Conservation (phyloP, 768 basidiomycete species). For the Lentinula boryana region DNA sequence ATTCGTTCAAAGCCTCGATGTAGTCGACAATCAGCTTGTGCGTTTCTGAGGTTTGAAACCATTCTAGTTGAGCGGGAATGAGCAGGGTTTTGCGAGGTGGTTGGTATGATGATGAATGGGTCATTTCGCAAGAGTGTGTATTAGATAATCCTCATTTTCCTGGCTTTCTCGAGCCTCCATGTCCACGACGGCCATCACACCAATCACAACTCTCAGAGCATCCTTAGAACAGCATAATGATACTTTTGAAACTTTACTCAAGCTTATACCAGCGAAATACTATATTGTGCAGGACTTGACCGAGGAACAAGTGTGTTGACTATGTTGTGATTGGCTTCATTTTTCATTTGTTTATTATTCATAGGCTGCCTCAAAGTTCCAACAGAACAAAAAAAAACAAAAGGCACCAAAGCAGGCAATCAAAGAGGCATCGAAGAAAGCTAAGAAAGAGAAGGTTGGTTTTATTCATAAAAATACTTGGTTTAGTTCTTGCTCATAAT, state of each 20-base stretch:
- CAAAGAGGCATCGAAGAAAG: slow-evolving; percentile 86
- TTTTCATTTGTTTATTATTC: background rate
- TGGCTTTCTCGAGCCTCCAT: background rate
- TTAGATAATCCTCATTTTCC: background rate
- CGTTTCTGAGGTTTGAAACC: slow-evolving; percentile 75
- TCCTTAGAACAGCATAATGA: slow-evolving; percentile 83
- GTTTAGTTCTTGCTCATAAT: background rate
- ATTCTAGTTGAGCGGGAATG: slow-evolving; percentile 66
- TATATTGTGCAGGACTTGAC: slow-evolving; percentile 69
- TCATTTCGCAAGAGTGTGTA: background rate
- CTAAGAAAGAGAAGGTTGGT: slow-evolving; percentile 77
- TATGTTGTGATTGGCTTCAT: background rate
- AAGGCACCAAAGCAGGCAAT: slow-evolving; percentile 80
- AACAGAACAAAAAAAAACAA: slow-evolving; percentile 84
- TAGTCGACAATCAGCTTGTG: slow-evolving; percentile 63
- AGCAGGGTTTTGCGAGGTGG: slow-evolving; percentile 70
- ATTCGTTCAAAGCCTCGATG: slow-evolving; percentile 68
- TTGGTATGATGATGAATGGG: slow-evolving; percentile 26
- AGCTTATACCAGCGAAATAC: slow-evolving; percentile 84
- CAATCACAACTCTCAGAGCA: slow-evolving; percentile 31
- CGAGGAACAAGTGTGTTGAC: slow-evolving; percentile 54
- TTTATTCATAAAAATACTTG: background rate
- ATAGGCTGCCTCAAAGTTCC: slow-evolving; percentile 62
- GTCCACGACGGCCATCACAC: slow-evolving; percentile 5
- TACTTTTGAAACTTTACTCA: slow-evolving; percentile 77